Evolutionary conservation across 2,329 filamentous ascomycete species (phyloP), one percentile per base, ranked within the genome.

Genomic region (Neofusicoccum kwambonambiense): DNA sequence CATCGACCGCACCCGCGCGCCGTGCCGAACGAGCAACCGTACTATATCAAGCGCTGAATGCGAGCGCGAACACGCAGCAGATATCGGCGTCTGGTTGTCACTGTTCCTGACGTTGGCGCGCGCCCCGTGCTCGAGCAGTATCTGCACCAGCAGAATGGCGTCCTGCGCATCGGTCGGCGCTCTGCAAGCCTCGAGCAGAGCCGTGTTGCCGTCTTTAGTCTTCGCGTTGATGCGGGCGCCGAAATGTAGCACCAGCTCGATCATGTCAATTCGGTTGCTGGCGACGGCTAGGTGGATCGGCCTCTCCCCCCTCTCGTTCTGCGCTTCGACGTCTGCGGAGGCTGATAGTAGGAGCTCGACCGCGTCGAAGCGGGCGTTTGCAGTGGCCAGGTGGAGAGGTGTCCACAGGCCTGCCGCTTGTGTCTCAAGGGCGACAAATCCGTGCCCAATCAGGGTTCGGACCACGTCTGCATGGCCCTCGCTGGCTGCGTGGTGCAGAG

Each of bases 41-140:
- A 78, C 68, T 11, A 76, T 5, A 0, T 70, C 70, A 73, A 77
- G 13, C 66, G 70, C 6, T 73, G 75, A 64, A 76, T 75, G 15
- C 76, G 67, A 65, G 75, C 75, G 85, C 27, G 82, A 84, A 41
- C 83, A 85, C 1, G 85, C 84, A 84, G 85, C 87, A 66, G 87
- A 80, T 47, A 87, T 71, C 2, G 86, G 82, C 35, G 83, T 85
- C 12, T 77, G 74, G 35, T 68, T 75, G 39, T 72, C 68, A 47
- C 74, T 74, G 66, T 72, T 75, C 73, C 72, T 74, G 4, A 74
- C 71, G 9, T 62, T 34, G 3, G 42, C 12, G 6, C 39, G 17
- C 1, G 58, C 58, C 4, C 45, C 58, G 19, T 41, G 27, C 56
- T 60, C 41, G 17, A 45, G 22, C 19, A 45, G 41, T 4, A 45